Evolutionary conservation across 1,284 basidiomycete genomes (phyloP).

Genomic region (Leccinum angustisporum): DNA sequence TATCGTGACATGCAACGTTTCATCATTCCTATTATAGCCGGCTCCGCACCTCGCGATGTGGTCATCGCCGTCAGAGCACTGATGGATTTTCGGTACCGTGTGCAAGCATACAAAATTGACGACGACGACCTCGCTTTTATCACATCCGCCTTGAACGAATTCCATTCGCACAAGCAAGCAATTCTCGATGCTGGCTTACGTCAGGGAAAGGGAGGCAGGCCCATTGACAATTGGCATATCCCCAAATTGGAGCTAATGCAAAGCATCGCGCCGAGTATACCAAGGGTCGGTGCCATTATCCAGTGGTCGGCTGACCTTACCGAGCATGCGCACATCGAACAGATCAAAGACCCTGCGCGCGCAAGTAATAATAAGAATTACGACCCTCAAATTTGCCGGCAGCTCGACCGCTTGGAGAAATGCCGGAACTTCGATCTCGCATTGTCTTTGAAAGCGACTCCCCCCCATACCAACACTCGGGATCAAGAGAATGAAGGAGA

Average conservation of each 20-base stretch:
- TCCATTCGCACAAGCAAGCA: neutral
- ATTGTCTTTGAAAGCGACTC: neutral
- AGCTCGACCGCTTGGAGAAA: neutral
- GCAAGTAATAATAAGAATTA: neutral
- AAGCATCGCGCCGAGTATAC: neutral
- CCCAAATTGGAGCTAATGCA: neutral
- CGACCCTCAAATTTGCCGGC: neutral
- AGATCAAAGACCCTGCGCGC: neutral
- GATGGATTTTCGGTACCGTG: neutral
- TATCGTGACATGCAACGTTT: neutral
- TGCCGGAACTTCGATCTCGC: neutral
- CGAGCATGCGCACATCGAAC: neutral
- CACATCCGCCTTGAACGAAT: neutral
- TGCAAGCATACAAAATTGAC: neutral
- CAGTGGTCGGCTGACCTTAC: neutral
- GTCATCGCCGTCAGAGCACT: neutral
- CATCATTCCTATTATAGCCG: neutral
- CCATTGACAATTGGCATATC: neutral
- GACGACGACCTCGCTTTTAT: neutral
- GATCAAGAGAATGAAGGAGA: neutral
- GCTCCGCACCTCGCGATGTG: neutral
- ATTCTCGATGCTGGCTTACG: neutral
- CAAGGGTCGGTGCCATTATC: neutral
- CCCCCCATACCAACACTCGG: neutral
- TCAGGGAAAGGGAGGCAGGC: neutral